Conservation (phyloP, 1,284 basidiomycete genomes). For the Mycena citricolor region DNA sequence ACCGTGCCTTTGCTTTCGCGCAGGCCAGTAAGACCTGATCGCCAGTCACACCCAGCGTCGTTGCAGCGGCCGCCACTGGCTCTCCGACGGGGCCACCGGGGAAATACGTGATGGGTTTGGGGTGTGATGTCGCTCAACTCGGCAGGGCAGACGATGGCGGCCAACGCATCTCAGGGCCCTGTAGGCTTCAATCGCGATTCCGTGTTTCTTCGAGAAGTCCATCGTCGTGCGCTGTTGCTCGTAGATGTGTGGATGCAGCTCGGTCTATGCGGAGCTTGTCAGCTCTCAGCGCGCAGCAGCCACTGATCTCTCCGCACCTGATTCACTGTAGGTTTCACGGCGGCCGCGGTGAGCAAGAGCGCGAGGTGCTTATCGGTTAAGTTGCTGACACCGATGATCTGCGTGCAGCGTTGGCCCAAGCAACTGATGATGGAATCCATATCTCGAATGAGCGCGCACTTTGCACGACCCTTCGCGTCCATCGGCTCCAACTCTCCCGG, state of each 20-base stretch:
- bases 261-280: conserved; percentile 41
- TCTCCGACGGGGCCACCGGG: conserved; percentile 70
- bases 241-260: conserved; percentile 72
- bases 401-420: too few species aligned
- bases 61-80: conserved; percentile 56
- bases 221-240: conserved; percentile 53
- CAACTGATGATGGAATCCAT: too few species aligned
- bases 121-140: background rate
- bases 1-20: conserved; percentile 64
- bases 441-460: too few species aligned
- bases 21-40: conserved; percentile 72
- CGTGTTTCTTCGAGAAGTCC: conserved; percentile 54
- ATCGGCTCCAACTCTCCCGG: too few species aligned
- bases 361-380: conserved; percentile 51
- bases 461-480: too few species aligned
- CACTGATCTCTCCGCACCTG: conserved; percentile 42
- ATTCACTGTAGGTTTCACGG: conserved; percentile 58
- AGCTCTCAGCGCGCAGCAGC: background rate
- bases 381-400: conserved; percentile 67
- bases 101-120: conserved; percentile 58
- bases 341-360: conserved; percentile 45
- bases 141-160: background rate
- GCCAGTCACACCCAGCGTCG: conserved; percentile 52
- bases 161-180: conserved; percentile 55
- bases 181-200: conserved; percentile 71